These are phyloP conservation scores for Zanthoxylum bungeanum DNA, from an alignment of 345 rosid genomes.

Conservation along the genomic window DNA sequence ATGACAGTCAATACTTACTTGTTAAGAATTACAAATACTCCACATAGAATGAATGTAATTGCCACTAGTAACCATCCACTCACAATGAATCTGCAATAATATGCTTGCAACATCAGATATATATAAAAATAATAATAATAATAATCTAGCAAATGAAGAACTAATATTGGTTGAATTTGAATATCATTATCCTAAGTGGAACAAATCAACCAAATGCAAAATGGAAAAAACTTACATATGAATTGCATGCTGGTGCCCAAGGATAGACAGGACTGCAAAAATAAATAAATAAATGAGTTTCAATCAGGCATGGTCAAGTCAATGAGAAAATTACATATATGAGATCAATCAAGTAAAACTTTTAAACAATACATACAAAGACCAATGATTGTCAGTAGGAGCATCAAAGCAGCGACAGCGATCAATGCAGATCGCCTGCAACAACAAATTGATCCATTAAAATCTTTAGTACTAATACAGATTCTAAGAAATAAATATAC, in stretches of 20 bases:
- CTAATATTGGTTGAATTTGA: background rate
- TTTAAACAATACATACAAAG: constrained; percentile 56
- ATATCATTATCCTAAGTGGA: background rate
- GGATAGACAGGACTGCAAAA: constrained; percentile 67
- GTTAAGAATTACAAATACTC: constrained; percentile 74
- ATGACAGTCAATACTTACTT: constrained; percentile 46
- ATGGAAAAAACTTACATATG: constrained; percentile 52
- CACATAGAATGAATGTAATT: constrained; percentile 79
- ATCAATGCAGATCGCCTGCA: constrained; percentile 79
- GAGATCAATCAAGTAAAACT: background rate
- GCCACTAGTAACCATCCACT: constrained; percentile 95
- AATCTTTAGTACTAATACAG: constrained; percentile 2
- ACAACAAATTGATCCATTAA: constrained; percentile 11
- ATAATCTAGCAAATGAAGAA: background rate
- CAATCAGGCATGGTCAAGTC: constrained; percentile 13
- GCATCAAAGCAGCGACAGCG: constrained; percentile 82
- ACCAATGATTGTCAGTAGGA: constrained; percentile 75
- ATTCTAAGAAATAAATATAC: constrained; percentile 4
- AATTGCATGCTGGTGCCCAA: constrained; percentile 70
- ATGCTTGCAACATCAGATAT: constrained; percentile 4
- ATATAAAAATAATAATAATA: background rate
- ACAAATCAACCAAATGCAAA: background rate
- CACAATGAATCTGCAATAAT: constrained; percentile 58
- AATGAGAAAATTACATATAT: constrained; percentile 16
- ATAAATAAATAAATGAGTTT: too few species aligned